phyloP scores from a whole-genome alignment of 2,329 filamentous ascomycete species.

The Chaetomium olivaceum region DNA sequence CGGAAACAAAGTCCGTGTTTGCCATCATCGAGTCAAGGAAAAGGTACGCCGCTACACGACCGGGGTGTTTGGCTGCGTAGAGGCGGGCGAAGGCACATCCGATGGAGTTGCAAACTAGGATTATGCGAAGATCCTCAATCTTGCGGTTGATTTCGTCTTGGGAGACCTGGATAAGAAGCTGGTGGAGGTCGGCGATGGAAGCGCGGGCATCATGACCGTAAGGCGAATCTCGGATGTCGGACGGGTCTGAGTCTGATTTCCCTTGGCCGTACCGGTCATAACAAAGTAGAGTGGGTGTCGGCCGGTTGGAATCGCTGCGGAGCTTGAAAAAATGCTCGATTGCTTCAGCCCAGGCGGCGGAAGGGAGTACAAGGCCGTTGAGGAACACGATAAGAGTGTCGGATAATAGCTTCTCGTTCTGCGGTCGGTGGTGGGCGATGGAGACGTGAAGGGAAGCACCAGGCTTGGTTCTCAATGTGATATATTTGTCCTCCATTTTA shows the following conservation, averaged over 20 bases:
- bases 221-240: conserved; percentile 43
- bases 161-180: conserved; percentile 45
- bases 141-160: conserved; percentile 33
- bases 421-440: conserved; percentile 9
- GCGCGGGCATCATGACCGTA: conserved; percentile 51
- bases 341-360: conserved; percentile 25
- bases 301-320: background rate
- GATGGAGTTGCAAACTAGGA: conserved; percentile 56
- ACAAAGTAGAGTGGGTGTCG: conserved; percentile 47
- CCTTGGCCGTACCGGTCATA: conserved; percentile 63
- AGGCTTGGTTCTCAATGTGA: conserved; percentile 30
- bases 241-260: conserved; percentile 47
- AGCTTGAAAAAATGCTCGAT: conserved; percentile 25
- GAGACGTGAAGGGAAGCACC: conserved; percentile 26
- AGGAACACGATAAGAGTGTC: conserved; percentile 33
- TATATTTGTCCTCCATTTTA: conserved; percentile 24
- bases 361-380: conserved; percentile 32
- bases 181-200: conserved; percentile 47
- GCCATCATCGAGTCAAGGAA: conserved; percentile 61
- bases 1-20: conserved; percentile 55
- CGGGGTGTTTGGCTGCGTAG: conserved; percentile 50
- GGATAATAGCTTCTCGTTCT: conserved; percentile 12
- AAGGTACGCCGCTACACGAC: conserved; percentile 47
- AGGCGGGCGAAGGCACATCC: conserved; percentile 55
- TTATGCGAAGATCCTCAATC: conserved; percentile 30